Conservation (phyloP, 768 basidiomycete species). For the Pleurotus salmoneostramineus region DNA sequence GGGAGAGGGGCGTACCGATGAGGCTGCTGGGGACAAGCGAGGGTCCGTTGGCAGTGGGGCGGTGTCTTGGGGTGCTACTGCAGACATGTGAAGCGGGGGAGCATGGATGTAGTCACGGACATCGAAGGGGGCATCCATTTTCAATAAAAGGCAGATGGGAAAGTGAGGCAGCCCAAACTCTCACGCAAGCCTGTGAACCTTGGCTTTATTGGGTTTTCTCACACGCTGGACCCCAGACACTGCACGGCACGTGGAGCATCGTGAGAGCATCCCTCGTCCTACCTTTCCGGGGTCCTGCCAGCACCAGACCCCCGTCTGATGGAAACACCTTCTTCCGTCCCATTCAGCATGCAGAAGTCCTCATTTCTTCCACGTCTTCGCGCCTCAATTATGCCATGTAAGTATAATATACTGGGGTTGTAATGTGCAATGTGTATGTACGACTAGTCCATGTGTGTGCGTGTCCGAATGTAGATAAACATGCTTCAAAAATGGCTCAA, state of each 20-base stretch:
- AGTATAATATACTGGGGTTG: too few relatives aligned
- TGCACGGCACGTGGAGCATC: neutral
- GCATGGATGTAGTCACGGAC: slow-evolving; percentile 6
- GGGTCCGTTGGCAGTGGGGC: neutral
- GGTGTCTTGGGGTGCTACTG: neutral
- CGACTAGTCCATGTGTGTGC: slow-evolving; percentile 24
- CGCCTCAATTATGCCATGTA: too few relatives aligned
- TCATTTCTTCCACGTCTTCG: too few relatives aligned
- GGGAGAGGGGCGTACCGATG: slow-evolving; percentile 15
- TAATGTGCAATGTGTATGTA: neutral
- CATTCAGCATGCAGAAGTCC: too few relatives aligned
- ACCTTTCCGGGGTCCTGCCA: slow-evolving; percentile 4
- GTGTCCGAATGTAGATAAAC: neutral
- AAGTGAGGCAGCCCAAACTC: slow-evolving; percentile 6
- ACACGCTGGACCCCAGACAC: neutral
- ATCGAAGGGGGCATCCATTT: slow-evolving; percentile 7
- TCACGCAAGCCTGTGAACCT: slow-evolving; percentile 8
- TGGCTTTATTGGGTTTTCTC: slow-evolving; percentile 7
- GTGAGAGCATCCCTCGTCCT: neutral
- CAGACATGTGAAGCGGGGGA: slow-evolving; percentile 1
- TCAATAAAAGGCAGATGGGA: slow-evolving; percentile 7
- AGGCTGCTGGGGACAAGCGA: slow-evolving; percentile 11
- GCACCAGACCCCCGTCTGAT: neutral
- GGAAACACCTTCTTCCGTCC: too few relatives aligned
- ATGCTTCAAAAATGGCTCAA: neutral